Evolutionary conservation across 495 filamentous ascomycete genomes (phyloP).

Genomic region (Bacidia rubella): DNA sequence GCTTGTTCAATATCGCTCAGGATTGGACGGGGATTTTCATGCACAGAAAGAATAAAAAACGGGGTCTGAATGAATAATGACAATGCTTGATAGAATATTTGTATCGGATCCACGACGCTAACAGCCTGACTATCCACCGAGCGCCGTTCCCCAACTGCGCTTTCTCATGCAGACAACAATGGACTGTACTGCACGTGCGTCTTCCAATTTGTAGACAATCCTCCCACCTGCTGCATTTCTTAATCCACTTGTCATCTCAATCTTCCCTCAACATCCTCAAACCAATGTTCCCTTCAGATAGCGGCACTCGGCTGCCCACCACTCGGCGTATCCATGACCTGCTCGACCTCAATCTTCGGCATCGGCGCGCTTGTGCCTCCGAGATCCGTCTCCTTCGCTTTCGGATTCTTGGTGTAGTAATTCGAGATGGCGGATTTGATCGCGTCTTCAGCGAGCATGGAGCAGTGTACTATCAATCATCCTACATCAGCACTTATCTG

Average conservation of each 20-base stretch:
- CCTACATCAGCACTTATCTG: constrained; percentile 1
- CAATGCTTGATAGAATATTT: no score
- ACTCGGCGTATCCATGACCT: constrained; percentile 21
- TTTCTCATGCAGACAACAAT: no score
- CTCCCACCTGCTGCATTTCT: no score
- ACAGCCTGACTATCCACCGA: no score
- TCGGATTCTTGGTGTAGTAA: constrained; percentile 92
- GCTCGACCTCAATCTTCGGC: constrained; percentile 38
- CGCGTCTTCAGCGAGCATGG: constrained; percentile 97
- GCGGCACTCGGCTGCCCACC: constrained; percentile 12
- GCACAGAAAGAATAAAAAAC: no score
- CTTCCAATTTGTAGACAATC: no score
- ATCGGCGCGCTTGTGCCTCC: constrained; percentile 52
- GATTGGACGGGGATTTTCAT: no score
- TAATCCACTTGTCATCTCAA: not conserved
- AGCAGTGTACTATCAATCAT: constrained; percentile 70
- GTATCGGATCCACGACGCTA: no score
- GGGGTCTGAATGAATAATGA: no score
- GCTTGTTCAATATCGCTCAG: no score
- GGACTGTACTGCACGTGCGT: no score
- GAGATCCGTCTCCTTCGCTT: constrained; percentile 56
- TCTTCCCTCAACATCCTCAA: not conserved
- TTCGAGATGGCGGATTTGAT: constrained; percentile 98
- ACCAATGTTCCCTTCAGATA: not conserved
- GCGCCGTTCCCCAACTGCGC: no score